A percentile compares a stretch with the other conserved stretches of the same genome.
These are phyloP conservation scores for Annulohypoxylon truncatum DNA, from an alignment of 2,329 filamentous ascomycete genomes.

Conservation along the genomic window DNA sequence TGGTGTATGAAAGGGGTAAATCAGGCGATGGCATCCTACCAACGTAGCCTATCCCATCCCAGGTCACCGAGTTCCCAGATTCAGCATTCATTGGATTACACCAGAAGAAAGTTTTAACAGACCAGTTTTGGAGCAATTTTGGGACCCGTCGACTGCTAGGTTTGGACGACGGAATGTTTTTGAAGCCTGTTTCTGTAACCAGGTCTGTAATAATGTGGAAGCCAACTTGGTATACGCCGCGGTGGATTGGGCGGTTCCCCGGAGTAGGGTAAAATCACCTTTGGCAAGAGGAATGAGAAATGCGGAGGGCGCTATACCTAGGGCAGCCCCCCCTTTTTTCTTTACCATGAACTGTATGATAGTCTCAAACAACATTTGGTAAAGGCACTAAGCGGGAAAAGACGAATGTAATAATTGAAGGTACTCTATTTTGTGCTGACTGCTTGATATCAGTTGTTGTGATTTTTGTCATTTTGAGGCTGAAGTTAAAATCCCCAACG, in stretches of 20 bases:
- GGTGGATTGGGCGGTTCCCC: constrained; percentile 40
- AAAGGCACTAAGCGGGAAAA: constrained; percentile 3
- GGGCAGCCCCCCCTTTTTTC: constrained; percentile 27
- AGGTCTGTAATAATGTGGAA: constrained; percentile 38
- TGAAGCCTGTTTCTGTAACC: constrained; percentile 41
- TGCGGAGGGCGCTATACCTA: constrained; percentile 40
- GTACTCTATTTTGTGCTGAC: neutral
- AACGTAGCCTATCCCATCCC: constrained; percentile 22
- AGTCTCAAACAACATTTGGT: constrained; percentile 27
- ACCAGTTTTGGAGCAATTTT: constrained; percentile 46
- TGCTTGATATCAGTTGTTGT: neutral
- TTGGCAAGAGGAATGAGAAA: constrained; percentile 42
- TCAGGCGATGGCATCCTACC: constrained; percentile 12
- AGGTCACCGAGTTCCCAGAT: constrained; percentile 20
- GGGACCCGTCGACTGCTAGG: constrained; percentile 33
- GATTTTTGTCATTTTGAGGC: neutral
- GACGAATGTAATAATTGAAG: constrained; percentile 11
- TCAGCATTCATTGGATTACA: constrained; percentile 47
- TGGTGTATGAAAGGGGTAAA: constrained; percentile 7
- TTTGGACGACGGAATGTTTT: constrained; percentile 35
- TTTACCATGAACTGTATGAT: constrained; percentile 15
- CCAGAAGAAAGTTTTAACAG: constrained; percentile 39
- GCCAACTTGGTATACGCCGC: constrained; percentile 48
- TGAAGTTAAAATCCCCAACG: constrained; percentile 10
- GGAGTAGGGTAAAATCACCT: constrained; percentile 47